Conservation (phyloP, 768 basidiomycete species). For the Scleroderma bovista region DNA sequence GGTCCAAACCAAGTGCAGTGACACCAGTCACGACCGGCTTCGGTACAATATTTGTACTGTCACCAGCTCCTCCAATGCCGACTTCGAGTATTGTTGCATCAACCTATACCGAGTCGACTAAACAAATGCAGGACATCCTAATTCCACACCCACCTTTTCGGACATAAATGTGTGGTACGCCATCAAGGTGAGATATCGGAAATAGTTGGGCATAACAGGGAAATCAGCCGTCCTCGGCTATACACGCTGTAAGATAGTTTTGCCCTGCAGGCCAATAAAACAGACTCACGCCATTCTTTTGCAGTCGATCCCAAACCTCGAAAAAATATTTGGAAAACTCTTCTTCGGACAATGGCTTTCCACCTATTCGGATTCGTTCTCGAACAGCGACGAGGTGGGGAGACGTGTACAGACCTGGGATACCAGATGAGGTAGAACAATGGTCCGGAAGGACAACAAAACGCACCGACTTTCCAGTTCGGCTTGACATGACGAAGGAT, state of each 20-base stretch:
- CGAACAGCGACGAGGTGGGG: slow-evolving; percentile 95
- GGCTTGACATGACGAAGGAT: slow-evolving; percentile 75
- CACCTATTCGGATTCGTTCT: slow-evolving; percentile 93
- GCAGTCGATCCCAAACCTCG: slow-evolving; percentile 88
- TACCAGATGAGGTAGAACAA: background rate
- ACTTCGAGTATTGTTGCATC: slow-evolving; percentile 94
- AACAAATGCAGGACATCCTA: background rate
- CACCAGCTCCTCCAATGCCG: slow-evolving; percentile 89
- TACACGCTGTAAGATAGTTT: slow-evolving; percentile 16
- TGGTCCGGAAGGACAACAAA: background rate
- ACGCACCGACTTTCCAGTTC: slow-evolving; percentile 75
- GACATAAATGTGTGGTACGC: slow-evolving; percentile 87
- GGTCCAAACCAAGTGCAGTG: slow-evolving; percentile 89
- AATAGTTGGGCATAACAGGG: slow-evolving; percentile 85
- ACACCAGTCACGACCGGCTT: slow-evolving; percentile 87
- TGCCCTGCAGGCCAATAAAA: background rate
- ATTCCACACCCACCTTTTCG: slow-evolving; percentile 41
- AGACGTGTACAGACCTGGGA: slow-evolving; percentile 86
- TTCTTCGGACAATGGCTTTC: slow-evolving; percentile 81
- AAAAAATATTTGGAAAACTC: slow-evolving; percentile 90
- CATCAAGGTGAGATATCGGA: slow-evolving; percentile 87
- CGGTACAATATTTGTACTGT: slow-evolving; percentile 95
- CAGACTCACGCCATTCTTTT: slow-evolving; percentile 53
- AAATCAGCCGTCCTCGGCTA: slow-evolving; percentile 44
- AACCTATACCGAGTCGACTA: slow-evolving; percentile 35